phyloP scores from a whole-genome alignment of 768 basidiomycete genomes.

The Bullera alba region DNA sequence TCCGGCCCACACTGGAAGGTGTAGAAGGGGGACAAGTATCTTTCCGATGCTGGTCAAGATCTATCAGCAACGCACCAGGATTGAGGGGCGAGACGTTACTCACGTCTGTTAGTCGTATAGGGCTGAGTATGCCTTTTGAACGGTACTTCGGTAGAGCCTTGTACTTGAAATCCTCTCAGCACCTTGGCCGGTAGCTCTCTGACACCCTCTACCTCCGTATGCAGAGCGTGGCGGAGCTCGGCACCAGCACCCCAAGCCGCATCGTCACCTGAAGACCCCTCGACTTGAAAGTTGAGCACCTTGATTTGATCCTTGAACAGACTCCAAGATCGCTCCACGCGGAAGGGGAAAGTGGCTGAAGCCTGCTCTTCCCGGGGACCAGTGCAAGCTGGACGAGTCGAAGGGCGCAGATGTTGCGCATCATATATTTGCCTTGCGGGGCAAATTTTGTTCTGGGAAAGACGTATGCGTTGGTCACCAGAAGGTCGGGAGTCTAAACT shows the following conservation, averaged over 20 bases:
- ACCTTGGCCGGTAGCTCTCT: background rate
- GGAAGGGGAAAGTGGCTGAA: constrained; percentile 10
- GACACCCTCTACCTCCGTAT: constrained; percentile 10
- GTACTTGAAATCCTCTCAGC: constrained; percentile 11
- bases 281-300: too few relatives aligned
- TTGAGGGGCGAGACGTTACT: background rate
- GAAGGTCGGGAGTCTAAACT: background rate
- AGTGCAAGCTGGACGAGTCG: constrained; percentile 19
- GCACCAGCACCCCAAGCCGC: constrained; percentile 9
- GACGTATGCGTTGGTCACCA: too few relatives aligned
- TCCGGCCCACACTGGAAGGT: constrained; percentile 31
- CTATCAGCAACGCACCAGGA: background rate
- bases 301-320: constrained; percentile 28
- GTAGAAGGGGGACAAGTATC: constrained; percentile 28
- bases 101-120: background rate
- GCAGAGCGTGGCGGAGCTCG: constrained; percentile 26
- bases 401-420: constrained; percentile 7
- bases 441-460: constrained; percentile 3
- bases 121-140: constrained; percentile 9
- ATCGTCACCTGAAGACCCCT: too few relatives aligned
- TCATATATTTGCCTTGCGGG: constrained; percentile 13
- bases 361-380: constrained; percentile 26
- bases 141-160: constrained; percentile 10
- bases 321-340: constrained; percentile 5
- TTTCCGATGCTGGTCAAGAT: constrained; percentile 19